Base-by-base conservation (phyloP, 176 grass and related monocot species). In the Guadua angustifolia region DNA sequence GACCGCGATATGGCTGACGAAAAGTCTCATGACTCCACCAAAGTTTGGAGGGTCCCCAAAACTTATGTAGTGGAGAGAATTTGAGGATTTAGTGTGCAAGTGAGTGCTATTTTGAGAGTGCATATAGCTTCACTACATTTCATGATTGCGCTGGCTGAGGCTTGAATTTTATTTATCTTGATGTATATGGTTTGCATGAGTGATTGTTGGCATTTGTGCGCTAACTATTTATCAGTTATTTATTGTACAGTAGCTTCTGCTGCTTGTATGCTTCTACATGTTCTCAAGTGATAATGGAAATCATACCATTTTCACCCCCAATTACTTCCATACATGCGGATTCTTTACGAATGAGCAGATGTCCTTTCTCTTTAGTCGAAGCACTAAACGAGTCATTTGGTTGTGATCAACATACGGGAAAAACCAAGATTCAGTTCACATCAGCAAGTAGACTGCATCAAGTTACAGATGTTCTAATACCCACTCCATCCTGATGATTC, bases 1-100 rank as follows among this genome's bases (percentile, higher is more conserved):
- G 86, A 97, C 94, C 0, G 94, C 94, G 7, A 97, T 97, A 65
- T 97, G 94, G 94, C 83, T 97, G 89, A 97, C 94, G 4, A 97
- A 97, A 66, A 97, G 94, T 51, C 87, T 97, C 39, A 81, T 94
- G 89, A 78, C 91, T 18, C 85, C 75, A 82, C 86, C 85, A 2
- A 91, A 91, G 56, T 80, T 86, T 57, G 88, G 79, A 84, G 93
- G 75, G 75, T 73, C 71, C 4, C 86, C 77, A 60, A 84, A 59
- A 24, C 81, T 65, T n/a, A 17, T 58, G 29, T 84, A 79, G 82
- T 40, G 60, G 81, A 56, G 26, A 25, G 43, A 78, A 33, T 74
- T 73, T 59, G 57, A 29, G 11, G 39, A 25, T 4, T 75, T 78
- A 62, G 19, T 78, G 26, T 64, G 57, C 12, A 64, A 50, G 32